Evolutionary conservation across 371 early-diverging fungal species (phyloP), one percentile per base, ranked within the genome.

Genomic region (Mucor indicus): DNA sequence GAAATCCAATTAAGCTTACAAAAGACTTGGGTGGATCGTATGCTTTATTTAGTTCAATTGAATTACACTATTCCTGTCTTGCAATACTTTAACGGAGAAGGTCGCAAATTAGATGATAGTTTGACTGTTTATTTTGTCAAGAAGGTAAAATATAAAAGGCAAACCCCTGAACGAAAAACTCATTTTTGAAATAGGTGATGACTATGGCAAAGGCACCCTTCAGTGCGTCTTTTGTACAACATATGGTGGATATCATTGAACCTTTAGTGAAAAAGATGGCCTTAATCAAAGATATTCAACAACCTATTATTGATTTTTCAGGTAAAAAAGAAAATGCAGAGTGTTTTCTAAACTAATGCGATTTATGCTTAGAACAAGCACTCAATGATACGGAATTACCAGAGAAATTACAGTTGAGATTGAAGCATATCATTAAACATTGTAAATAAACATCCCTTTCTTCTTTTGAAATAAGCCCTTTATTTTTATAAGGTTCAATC

Each of bases 21-120:
- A 59, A 80, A 76, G 48, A 69, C 75, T 27, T 77, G 83, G 57
- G 62, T 85, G 19, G 81, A 84, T 44, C 78, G 82, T 29, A 72
- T 87, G 65, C 69, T 85, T 7, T 76, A 79, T 41, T 51, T 87
- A 27, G 81, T 80, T 40, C 79, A 83, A 38, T 57, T 85, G 22
- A 67, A 79, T 50, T 86, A 79, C 53, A 74, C 69, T 1, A 49
- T 72, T 24, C 86, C 85, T 1, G 79, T 83, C 3, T 50, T 85
- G 6, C 69, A 78, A 30, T 85, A 75, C 41, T 69, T 80, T 41
- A 59, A 59, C 21, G 48, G 58, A n/a, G 55, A 64, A 9, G 75
- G 69, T 1, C 60, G 58, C 15, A 75, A 74, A 33, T 54, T 80
- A 32, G 84, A 84, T 46, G 71, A 77, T 32, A 81, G 82, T 56